These are phyloP conservation scores for Fusarium sublunatum DNA, from an alignment of 2,329 filamentous ascomycete species.

Conservation along the genomic window DNA sequence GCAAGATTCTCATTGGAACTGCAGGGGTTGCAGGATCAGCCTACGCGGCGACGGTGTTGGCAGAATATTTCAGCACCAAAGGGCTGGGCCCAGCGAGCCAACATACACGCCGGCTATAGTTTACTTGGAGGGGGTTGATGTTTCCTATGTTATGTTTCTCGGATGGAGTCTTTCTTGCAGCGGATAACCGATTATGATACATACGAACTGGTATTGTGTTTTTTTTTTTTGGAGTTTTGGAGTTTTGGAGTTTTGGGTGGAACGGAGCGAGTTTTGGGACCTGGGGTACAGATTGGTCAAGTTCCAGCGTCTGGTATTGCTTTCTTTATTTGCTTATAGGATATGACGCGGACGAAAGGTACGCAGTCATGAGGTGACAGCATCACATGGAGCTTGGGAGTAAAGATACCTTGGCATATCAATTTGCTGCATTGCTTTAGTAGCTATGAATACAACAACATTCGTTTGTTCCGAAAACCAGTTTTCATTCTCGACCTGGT, in stretches of 20 bases:
- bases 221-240: slow-evolving; percentile 22
- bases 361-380: slow-evolving; percentile 4
- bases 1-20: slow-evolving; percentile 64
- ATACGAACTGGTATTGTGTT: neutral
- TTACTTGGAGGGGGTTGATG: neutral
- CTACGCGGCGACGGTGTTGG: slow-evolving; percentile 69
- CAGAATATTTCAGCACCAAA: slow-evolving; percentile 66
- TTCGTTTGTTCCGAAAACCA: slow-evolving; percentile 13
- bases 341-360: slow-evolving; percentile 1
- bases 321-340: slow-evolving; percentile 1
- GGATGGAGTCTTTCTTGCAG: slow-evolving; percentile 4
- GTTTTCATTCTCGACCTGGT: slow-evolving; percentile 15
- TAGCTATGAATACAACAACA: slow-evolving; percentile 20
- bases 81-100: slow-evolving; percentile 49
- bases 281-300: slow-evolving; percentile 1
- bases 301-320: neutral
- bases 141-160: neutral
- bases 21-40: slow-evolving; percentile 65
- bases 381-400: slow-evolving; percentile 34
- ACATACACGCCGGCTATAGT: slow-evolving; percentile 6
- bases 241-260: slow-evolving; percentile 25
- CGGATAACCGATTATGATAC: neutral
- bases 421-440: slow-evolving; percentile 4
- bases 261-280: slow-evolving; percentile 1
- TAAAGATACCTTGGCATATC: slow-evolving; percentile 36